Evolutionary conservation across 805 yeast genomes (phyloP).

Genomic region (Candida maltosa): DNA sequence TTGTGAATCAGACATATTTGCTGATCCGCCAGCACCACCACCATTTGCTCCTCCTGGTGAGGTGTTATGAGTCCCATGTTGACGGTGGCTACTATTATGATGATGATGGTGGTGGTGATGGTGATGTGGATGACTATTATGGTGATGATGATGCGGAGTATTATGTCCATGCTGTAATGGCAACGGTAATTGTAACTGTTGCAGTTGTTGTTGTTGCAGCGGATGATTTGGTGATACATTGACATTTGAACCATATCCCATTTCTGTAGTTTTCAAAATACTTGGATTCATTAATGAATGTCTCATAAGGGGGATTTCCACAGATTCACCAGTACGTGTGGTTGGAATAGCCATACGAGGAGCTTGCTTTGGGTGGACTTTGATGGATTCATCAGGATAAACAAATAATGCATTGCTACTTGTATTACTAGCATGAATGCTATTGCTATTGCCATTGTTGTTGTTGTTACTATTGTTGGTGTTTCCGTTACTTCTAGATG

Average conservation of each 20-base stretch:
- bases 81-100: neutral
- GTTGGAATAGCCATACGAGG: conserved; percentile 74
- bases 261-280: conserved; percentile 2
- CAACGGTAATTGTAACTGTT: no score
- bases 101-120: conserved; percentile 1
- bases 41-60: no score
- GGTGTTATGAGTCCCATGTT: no score
- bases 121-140: conserved; percentile 4
- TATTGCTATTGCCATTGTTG: neutral
- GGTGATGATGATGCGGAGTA: conserved; percentile 2
- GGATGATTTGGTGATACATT: conserved; percentile 1
- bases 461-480: neutral
- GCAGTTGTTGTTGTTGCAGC: no score
- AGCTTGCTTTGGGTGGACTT: conserved; percentile 22
- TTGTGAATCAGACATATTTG: neutral
- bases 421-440: no score
- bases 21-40: no score
- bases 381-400: conserved; percentile 12
- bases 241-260: conserved; percentile 2
- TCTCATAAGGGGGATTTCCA: conserved; percentile 57
- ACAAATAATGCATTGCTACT: conserved; percentile 1
- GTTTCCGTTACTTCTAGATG: conserved; percentile 2
- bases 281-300: conserved; percentile 16
- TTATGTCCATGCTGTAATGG: no score
- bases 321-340: conserved; percentile 72